A percentile compares a stretch with the other conserved stretches of the same genome.
Conservation (phyloP, 345 rosid genomes). For the Eucalyptus dawsonii region DNA sequence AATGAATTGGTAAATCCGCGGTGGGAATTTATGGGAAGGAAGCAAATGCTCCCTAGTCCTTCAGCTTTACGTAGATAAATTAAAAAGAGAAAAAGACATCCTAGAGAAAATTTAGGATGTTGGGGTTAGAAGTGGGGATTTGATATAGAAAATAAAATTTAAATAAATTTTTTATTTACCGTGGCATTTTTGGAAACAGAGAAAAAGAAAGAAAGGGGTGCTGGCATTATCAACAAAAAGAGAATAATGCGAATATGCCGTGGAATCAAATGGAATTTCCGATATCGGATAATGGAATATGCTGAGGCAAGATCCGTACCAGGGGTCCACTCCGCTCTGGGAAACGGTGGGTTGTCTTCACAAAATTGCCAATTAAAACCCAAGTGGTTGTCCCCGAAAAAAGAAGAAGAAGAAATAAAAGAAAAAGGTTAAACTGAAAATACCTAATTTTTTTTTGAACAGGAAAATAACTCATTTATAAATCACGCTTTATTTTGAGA, state of each 20-base stretch:
- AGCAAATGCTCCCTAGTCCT: background rate
- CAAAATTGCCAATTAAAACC: background rate
- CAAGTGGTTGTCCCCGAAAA: background rate
- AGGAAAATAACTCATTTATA: too few species aligned
- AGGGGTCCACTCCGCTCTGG: background rate
- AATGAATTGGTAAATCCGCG: background rate
- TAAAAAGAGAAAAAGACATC: background rate
- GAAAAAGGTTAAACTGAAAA: too few species aligned
- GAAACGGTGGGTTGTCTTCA: background rate
- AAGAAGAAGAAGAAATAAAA: too few species aligned
- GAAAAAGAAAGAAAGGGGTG: background rate
- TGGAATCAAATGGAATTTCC: background rate
- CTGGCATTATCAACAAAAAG: background rate
- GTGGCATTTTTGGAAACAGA: background rate
- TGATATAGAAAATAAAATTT: background rate
- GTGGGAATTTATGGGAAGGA: background rate
- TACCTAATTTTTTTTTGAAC: too few species aligned
- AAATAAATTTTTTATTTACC: background rate
- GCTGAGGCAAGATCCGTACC: background rate
- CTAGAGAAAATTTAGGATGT: background rate
- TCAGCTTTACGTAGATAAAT: background rate
- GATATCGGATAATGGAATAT: background rate
- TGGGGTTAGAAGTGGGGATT: background rate
- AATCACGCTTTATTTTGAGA: background rate
- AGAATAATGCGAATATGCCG: constrained; percentile 10